Conservation (phyloP, 2,329 filamentous ascomycete genomes). For the Colletotrichum sansevieriae region DNA sequence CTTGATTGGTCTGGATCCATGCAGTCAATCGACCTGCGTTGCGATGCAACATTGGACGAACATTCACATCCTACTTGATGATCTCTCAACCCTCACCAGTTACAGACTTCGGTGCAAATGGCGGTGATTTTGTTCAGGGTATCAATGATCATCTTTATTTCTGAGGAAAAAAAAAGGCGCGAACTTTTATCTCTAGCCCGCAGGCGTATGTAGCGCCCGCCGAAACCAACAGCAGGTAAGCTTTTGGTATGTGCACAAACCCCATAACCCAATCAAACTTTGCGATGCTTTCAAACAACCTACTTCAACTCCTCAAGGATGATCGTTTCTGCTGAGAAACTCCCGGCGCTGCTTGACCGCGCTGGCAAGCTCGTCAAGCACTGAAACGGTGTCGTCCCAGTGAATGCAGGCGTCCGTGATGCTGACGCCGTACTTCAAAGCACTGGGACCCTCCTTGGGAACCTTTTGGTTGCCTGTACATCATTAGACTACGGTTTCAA, state of each 20-base stretch:
- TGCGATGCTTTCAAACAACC: conserved; percentile 4
- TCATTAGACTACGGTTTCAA: conserved; percentile 45
- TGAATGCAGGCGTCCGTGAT: conserved; percentile 98
- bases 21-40: conserved; percentile 17
- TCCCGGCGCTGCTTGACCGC: conserved; percentile 82
- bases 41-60: conserved; percentile 30
- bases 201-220: conserved; percentile 14
- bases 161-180: not conserved
- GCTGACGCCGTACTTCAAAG: conserved; percentile 91
- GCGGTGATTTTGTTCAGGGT: not conserved
- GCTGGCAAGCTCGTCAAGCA: conserved; percentile 82
- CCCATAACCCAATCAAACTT: not conserved
- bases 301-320: conserved; percentile 12
- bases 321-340: conserved; percentile 44
- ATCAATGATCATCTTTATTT: conserved; percentile 22
- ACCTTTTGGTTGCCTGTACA: conserved; percentile 86
- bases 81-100: not conserved
- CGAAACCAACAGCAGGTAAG: not conserved
- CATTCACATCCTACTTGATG: conserved; percentile 6
- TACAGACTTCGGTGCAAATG: not conserved
- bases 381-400: conserved; percentile 89
- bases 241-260: conserved; percentile 26
- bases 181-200: conserved; percentile 14
- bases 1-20: conserved; percentile 30
- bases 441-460: conserved; percentile 84